A percentile compares a stretch with the other conserved stretches of the same genome.
Evolutionary conservation across 768 basidiomycete genomes (phyloP).

Genomic region (Podaxis sp.): DNA sequence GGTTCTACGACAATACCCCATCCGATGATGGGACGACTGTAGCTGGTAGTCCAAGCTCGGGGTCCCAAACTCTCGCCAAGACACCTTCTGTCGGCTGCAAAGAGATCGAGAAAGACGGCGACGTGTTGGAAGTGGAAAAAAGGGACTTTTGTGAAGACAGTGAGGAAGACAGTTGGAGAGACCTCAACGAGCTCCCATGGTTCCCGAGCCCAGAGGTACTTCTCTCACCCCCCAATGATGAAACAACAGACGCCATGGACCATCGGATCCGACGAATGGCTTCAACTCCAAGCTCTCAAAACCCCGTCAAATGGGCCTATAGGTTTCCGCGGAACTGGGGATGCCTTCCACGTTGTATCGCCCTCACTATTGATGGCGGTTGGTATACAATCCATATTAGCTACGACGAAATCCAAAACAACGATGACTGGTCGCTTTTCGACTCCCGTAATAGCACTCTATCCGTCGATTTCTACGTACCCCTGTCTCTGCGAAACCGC

Average conservation of each 20-base stretch:
- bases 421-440: background rate
- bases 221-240: background rate
- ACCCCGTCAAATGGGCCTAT: background rate
- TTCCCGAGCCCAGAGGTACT: background rate
- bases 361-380: slow-evolving; percentile 4
- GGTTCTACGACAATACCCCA: background rate
- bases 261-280: background rate
- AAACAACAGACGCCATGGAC: background rate
- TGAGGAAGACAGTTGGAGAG: background rate
- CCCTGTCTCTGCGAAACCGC: background rate
- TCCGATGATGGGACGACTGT: background rate
- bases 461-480: slow-evolving; percentile 4
- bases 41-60: background rate
- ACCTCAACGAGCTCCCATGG: slow-evolving; percentile 7
- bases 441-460: background rate
- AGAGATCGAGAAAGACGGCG: background rate
- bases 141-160: no score
- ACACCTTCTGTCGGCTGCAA: background rate
- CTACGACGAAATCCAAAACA: background rate
- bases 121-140: background rate
- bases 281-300: background rate
- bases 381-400: slow-evolving; percentile 7
- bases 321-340: background rate
- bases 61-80: background rate
- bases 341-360: background rate